These are phyloP conservation scores for Aegilops tauschii DNA, from an alignment of 176 grass and related monocot species.

Conservation along the genomic window DNA sequence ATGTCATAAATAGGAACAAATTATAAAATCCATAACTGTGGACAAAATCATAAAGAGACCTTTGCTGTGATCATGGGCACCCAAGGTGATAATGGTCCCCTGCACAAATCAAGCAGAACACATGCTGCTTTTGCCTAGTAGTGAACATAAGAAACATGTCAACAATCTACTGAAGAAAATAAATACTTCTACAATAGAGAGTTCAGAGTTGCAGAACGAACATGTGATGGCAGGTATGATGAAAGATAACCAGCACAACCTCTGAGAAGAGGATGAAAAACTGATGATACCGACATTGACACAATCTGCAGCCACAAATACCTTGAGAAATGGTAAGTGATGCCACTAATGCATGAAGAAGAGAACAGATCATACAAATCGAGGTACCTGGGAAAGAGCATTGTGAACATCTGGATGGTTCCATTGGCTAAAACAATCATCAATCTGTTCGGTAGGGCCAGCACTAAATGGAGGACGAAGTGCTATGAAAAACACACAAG, in stretches of 20 bases:
- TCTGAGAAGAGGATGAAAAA: constrained; percentile 77
- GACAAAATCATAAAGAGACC: constrained; percentile 48
- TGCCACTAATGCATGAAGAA: constrained; percentile 30
- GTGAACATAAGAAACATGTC: constrained; percentile 23
- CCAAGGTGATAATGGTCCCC: constrained; percentile 79
- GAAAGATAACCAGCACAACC: constrained; percentile 94
- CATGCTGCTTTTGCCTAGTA: constrained; percentile 86
- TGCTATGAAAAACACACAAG: constrained; percentile 45
- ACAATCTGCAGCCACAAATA: constrained; percentile 66
- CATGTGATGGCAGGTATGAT: constrained; percentile 80
- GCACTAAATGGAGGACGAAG: constrained; percentile 72
- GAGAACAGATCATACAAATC: constrained; percentile 27
- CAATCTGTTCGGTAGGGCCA: constrained; percentile 59
- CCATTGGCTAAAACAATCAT: constrained; percentile 89
- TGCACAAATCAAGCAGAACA: constrained; percentile 89
- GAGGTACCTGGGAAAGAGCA: constrained; percentile 81
- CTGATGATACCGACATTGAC: constrained; percentile 75
- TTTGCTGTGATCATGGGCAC: constrained; percentile 76
- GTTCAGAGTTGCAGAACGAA: constrained; percentile 44
- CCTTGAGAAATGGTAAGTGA: constrained; percentile 36
- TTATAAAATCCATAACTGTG: constrained; percentile 30
- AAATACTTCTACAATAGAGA: constrained; percentile 27
- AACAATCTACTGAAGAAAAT: constrained; percentile 23
- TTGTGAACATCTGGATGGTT: constrained; percentile 68
- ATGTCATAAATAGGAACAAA: constrained; percentile 20